Percentiles rank a stretch among this genome's conserved stretches.
Conservation (phyloP, 805 yeast genomes). For the Candida ortonii region DNA sequence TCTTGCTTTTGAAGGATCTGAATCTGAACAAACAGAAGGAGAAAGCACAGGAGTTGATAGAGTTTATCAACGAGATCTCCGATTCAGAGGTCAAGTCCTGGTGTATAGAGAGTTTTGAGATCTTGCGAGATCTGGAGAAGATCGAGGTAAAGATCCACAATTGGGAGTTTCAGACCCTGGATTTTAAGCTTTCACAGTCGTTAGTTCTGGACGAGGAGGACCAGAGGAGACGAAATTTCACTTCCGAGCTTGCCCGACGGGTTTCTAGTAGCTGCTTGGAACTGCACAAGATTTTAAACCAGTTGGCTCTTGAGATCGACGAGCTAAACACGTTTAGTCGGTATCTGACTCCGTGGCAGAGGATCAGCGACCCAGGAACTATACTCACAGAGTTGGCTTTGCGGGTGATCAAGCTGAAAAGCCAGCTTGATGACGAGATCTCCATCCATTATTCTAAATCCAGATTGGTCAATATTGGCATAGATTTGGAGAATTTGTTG, state of each 20-base stretch:
- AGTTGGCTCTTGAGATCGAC: slow-evolving; percentile 45
- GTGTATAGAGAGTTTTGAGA: slow-evolving; percentile 46
- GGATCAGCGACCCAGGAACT: slow-evolving; percentile 53
- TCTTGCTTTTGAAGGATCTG: slow-evolving; percentile 47
- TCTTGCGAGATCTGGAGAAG: slow-evolving; percentile 49
- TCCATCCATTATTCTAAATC: slow-evolving; percentile 64
- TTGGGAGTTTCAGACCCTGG: slow-evolving; percentile 56
- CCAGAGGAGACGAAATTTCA: slow-evolving; percentile 40
- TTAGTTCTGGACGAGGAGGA: slow-evolving; percentile 21
- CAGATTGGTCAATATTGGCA: slow-evolving; percentile 61
- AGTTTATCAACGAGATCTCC: slow-evolving; percentile 42
- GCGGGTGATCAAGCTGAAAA: slow-evolving; percentile 48
- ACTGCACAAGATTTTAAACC: slow-evolving; percentile 39
- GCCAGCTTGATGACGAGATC: slow-evolving; percentile 48
- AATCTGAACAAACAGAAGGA: slow-evolving; percentile 40
- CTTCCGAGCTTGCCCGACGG: slow-evolving; percentile 51
- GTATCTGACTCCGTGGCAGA: slow-evolving; percentile 42
- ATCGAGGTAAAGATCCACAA: slow-evolving; percentile 44
- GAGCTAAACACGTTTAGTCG: slow-evolving; percentile 43
- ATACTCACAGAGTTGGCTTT: slow-evolving; percentile 43
- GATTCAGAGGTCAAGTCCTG: slow-evolving; percentile 45
- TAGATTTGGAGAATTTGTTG: slow-evolving; percentile 48
- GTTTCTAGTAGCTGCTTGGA: slow-evolving; percentile 52
- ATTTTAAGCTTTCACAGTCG: slow-evolving; percentile 40
- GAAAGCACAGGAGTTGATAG: slow-evolving; percentile 39